Conservation (phyloP, 129 eudicot genomes). For the Flaveria brownii region DNA sequence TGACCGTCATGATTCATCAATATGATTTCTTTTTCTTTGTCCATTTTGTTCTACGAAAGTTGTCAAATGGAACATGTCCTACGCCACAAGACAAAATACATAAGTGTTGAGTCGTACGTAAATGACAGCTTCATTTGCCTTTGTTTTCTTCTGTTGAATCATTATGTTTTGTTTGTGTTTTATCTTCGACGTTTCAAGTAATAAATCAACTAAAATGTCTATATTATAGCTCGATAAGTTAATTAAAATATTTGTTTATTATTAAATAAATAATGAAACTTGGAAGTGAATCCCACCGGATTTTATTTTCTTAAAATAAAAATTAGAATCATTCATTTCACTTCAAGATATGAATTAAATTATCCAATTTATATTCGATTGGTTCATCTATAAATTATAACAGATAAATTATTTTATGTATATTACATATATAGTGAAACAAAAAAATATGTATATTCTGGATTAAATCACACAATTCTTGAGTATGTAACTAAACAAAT, state of each 20-base stretch:
- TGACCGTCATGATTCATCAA: neutral
- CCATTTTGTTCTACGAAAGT: neutral
- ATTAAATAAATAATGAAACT: neutral
- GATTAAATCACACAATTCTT: too few relatives aligned
- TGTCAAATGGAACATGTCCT: slow-evolving; percentile 8
- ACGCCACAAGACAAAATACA: slow-evolving; percentile 23
- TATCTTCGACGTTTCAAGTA: neutral
- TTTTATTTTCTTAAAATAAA: too few relatives aligned
- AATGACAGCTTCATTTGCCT: slow-evolving; percentile 6
- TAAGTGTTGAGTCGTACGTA: slow-evolving; percentile 5
- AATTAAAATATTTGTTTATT: slow-evolving; percentile 4
- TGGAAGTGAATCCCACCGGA: too few relatives aligned
- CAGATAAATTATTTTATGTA: too few relatives aligned
- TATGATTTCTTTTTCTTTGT: neutral
- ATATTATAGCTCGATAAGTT: neutral
- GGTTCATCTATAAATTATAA: too few relatives aligned
- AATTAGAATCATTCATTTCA: too few relatives aligned
- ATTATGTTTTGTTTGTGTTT: slow-evolving; percentile 23
- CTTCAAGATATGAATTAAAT: too few relatives aligned
- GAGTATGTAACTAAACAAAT: neutral
- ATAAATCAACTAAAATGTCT: neutral
- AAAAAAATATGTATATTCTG: too few relatives aligned
- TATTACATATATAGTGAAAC: too few relatives aligned
- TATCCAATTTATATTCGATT: too few relatives aligned
- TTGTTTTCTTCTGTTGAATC: slow-evolving; percentile 31